Conservation (phyloP, 257 asterid genomes). For the Capsicum chinense region DNA sequence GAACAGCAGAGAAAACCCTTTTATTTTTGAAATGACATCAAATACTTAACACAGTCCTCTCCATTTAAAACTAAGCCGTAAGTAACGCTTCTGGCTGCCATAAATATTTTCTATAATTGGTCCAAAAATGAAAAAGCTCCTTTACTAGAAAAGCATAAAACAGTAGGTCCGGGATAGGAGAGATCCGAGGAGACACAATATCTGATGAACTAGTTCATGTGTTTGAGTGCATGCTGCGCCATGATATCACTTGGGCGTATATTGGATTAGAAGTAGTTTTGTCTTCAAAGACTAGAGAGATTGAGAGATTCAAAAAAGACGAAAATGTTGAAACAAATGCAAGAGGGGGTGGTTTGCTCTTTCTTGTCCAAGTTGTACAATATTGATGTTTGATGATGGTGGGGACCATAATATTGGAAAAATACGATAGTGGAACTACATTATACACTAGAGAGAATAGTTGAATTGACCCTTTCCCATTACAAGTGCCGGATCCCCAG, state of each 20-base stretch:
- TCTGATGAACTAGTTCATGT: conserved; percentile 11
- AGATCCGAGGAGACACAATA: conserved; percentile 7
- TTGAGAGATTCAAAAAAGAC: not conserved
- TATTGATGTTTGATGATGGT: conserved; percentile 28
- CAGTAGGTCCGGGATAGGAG: not conserved
- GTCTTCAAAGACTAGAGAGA: conserved; percentile 2
- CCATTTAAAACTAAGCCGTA: not conserved
- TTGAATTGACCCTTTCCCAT: conserved; percentile 34
- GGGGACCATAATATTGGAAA: conserved; percentile 34
- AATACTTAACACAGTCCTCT: conserved; percentile 5
- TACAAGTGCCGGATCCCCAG: conserved; percentile 22
- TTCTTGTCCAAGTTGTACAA: conserved; percentile 29
- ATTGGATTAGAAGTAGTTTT: conserved; percentile 27
- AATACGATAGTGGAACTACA: conserved; percentile 28
- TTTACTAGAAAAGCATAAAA: not conserved
- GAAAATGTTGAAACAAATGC: conserved; percentile 2
- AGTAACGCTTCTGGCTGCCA: not conserved
- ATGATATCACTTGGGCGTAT: conserved; percentile 26
- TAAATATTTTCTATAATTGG: conserved; percentile 11
- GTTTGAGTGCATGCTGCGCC: conserved; percentile 28
- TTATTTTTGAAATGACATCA: conserved; percentile 16
- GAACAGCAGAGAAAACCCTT: not conserved
- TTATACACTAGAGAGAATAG: conserved; percentile 30
- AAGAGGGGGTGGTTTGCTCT: conserved; percentile 3
- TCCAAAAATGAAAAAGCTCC: not conserved